Evolutionary conservation across 331 rosid species (phyloP).

Genomic region (Saraca asoca): DNA sequence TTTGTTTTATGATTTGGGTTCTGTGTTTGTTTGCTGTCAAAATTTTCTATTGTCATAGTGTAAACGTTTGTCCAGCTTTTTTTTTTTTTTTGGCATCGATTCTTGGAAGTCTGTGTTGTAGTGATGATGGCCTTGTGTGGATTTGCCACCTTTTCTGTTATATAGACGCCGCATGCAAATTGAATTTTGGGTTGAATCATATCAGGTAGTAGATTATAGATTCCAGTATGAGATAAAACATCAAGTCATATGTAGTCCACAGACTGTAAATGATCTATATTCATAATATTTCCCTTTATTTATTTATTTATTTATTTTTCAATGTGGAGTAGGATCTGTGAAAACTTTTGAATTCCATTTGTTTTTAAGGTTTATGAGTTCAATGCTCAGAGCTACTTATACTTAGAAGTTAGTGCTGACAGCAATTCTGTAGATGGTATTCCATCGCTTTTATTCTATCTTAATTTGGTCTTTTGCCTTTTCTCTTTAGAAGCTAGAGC

Average conservation of each 20-base stretch:
- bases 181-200: slow-evolving; percentile 6
- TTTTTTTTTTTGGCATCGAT: slow-evolving; percentile 23
- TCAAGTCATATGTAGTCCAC: slow-evolving; percentile 21
- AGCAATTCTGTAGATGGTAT: not conserved
- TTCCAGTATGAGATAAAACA: not conserved
- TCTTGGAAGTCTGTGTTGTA: slow-evolving; percentile 24
- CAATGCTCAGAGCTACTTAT: slow-evolving; percentile 26
- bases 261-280: slow-evolving; percentile 31
- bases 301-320: slow-evolving; percentile 35
- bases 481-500: slow-evolving; percentile 19
- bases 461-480: slow-evolving; percentile 26
- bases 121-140: slow-evolving; percentile 20
- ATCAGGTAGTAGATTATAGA: slow-evolving; percentile 5
- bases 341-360: slow-evolving; percentile 23
- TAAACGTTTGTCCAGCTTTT: slow-evolving; percentile 32
- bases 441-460: slow-evolving; percentile 18
- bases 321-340: slow-evolving; percentile 39
- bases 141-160: slow-evolving; percentile 25
- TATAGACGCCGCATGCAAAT: slow-evolving; percentile 26
- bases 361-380: slow-evolving; percentile 28
- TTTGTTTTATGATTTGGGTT: slow-evolving; percentile 59
- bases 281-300: slow-evolving; percentile 13
- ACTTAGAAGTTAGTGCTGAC: slow-evolving; percentile 24
- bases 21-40: slow-evolving; percentile 23
- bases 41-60: slow-evolving; percentile 23